phyloP scores from a whole-genome alignment of 1,139 yeast species.

The Yueomyces sp. region DNA sequence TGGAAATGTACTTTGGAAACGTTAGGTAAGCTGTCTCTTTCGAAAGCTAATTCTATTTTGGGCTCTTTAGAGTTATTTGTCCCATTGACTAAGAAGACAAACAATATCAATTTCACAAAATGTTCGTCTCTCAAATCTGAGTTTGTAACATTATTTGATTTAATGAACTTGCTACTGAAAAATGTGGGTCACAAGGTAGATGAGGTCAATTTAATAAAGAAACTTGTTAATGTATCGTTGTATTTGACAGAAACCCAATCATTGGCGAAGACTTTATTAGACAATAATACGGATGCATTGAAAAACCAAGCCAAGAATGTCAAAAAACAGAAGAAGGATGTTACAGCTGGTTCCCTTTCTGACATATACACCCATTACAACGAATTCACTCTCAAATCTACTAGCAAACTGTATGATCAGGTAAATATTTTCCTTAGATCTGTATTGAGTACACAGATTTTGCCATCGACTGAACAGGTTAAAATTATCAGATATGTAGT shows the following conservation, averaged over 20 bases:
- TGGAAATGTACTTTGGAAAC: constrained; percentile 28
- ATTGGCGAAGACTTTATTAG: constrained; percentile 18
- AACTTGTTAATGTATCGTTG: constrained; percentile 25
- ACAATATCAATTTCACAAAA: constrained; percentile 20
- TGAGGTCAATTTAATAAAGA: constrained; percentile 24
- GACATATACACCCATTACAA: constrained; percentile 63
- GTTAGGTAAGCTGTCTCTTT: constrained; percentile 36
- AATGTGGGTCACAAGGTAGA: constrained; percentile 22
- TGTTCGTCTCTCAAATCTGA: constrained; percentile 17
- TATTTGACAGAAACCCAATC: constrained; percentile 22
- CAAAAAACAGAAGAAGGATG: constrained; percentile 31
- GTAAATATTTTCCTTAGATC: constrained; percentile 39
- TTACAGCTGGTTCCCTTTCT: constrained; percentile 37
- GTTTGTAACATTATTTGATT: constrained; percentile 11
- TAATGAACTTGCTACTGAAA: constrained; percentile 9
- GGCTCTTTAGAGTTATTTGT: constrained; percentile 42
- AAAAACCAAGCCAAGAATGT: constrained; percentile 9
- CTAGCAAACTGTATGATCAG: constrained; percentile 26
- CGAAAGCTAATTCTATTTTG: constrained; percentile 36
- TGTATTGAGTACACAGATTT: constrained; percentile 34
- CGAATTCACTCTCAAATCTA: constrained; percentile 36
- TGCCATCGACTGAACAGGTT: constrained; percentile 54
- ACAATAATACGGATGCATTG: constrained; percentile 6
- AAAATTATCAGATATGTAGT: constrained; percentile 47
- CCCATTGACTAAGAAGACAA: constrained; percentile 29